Evolutionary conservation across 768 basidiomycete species (phyloP), one percentile per base, ranked within the genome.

Genomic region (Boletus eberwhitei): DNA sequence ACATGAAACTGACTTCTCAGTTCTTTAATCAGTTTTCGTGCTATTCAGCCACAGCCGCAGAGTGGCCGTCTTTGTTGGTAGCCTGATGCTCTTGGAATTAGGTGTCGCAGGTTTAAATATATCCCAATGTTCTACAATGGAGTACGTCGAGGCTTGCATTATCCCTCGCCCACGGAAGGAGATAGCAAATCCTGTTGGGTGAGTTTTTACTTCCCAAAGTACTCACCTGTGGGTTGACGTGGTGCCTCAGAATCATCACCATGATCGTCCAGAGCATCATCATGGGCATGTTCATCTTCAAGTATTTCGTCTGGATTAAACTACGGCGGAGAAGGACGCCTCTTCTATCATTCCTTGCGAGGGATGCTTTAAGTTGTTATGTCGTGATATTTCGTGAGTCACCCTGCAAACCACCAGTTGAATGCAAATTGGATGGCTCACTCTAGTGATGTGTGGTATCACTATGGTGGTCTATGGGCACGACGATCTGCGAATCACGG

Each of bases 311-410:
- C 19, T 68, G 72, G 3, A 52, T 70, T 8, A 73, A 72, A 39
- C 62, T 62, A 1, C 75, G 75, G 11, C 75, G 74, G 75, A 75
- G 74, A 26, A 71, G 75, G 45, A 70, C 73, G 2, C 78, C 75
- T 0, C 60, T 80, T 8, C 57, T 77, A 13, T 54, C 68, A 6
- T 57, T 79, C 42, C 65, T 80, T 14, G 67, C 77, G 60, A 72
- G 74, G n/a, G 79, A 81, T 61, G 74, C 79, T 8, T 72, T 74
- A 3, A 74, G 75, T 68, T 74, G 76, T 2, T 79, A 76, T 61
- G 41, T 75, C 32, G 43, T 74, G 4, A 55, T 79, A 9, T 75
- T 77, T 53, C 50, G 79, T 79, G 51, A 59, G 58, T 57, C 37
- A 39, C n/a, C 22, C 24, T 21, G 6, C 6, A 26, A 37, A 31